A percentile compares a stretch with the other conserved stretches of the same genome.
Conservation (phyloP, 1,284 basidiomycete species). For the Sanghuangporus baumii region DNA sequence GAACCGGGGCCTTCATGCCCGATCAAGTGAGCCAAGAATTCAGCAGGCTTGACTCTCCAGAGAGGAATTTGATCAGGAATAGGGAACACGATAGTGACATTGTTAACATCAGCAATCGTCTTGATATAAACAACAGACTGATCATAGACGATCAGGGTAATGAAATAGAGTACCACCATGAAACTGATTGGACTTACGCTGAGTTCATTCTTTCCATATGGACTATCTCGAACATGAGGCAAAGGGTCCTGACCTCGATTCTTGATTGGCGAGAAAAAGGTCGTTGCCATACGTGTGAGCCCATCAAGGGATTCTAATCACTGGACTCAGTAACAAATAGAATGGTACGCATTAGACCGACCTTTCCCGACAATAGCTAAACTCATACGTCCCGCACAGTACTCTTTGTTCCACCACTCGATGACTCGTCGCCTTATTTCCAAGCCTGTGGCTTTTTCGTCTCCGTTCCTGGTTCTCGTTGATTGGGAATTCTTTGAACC, state of each 20-base stretch:
- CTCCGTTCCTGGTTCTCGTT: constrained; percentile 48
- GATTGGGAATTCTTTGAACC: constrained; percentile 15
- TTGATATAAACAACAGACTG: constrained; percentile 83
- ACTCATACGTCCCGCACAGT: constrained; percentile 93
- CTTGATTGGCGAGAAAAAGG: constrained; percentile 70
- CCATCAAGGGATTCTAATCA: constrained; percentile 73
- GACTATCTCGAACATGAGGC: constrained; percentile 69
- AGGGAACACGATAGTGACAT: constrained; percentile 87
- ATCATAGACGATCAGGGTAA: constrained; percentile 9
- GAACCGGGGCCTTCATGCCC: constrained; percentile 97
- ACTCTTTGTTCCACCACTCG: constrained; percentile 93
- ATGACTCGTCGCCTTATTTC: constrained; percentile 89
- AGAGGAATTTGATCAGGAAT: constrained; percentile 77
- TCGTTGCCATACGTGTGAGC: constrained; percentile 62
- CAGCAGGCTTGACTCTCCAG: constrained; percentile 79
- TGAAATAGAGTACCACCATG: neutral
- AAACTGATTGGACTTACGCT: constrained; percentile 48
- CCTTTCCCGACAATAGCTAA: constrained; percentile 89
- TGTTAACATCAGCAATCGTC: constrained; percentile 88
- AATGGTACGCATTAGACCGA: constrained; percentile 25
- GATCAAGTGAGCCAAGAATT: constrained; percentile 82
- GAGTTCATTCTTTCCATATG: constrained; percentile 68
- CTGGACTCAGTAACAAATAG: neutral
- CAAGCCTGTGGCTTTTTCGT: constrained; percentile 64
- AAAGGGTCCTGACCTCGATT: constrained; percentile 65